Evolutionary conservation across 768 basidiomycete species (phyloP).

Genomic region (Hydnomerulius pinastri): DNA sequence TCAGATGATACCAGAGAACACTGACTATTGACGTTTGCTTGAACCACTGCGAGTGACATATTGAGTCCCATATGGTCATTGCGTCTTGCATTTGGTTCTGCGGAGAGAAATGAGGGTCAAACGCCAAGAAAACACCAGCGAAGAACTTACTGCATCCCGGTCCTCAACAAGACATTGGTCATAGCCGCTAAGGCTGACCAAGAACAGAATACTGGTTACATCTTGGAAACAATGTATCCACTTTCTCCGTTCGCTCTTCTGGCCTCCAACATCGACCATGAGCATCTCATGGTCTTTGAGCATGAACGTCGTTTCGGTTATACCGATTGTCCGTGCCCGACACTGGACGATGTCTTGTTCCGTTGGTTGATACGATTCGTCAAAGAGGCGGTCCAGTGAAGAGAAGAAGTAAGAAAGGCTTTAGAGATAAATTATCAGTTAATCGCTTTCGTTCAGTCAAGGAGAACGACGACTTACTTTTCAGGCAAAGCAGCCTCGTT

Average conservation of each 20-base stretch:
- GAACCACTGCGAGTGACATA: constrained; percentile 98
- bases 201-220: constrained; percentile 89
- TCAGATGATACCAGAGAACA: constrained; percentile 7
- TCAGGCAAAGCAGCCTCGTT: constrained; percentile 93
- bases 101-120: background rate
- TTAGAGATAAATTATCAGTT: constrained; percentile 4
- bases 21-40: constrained; percentile 88
- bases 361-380: constrained; percentile 66
- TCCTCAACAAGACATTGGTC: constrained; percentile 95
- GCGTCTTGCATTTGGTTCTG: constrained; percentile 99
- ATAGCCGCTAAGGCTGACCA: constrained; percentile 90
- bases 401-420: constrained; percentile 79
- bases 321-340: constrained; percentile 87
- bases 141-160: constrained; percentile 72
- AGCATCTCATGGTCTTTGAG: constrained; percentile 81
- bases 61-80: constrained; percentile 98
- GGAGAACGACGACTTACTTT: constrained; percentile 59
- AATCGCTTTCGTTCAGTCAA: background rate
- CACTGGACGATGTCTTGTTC: constrained; percentile 89
- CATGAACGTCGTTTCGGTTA: constrained; percentile 84
- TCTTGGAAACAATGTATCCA: constrained; percentile 97
- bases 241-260: constrained; percentile 90
- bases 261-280: constrained; percentile 93
- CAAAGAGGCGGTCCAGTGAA: constrained; percentile 78
- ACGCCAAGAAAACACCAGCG: background rate